These are phyloP conservation scores for Grigorovia transvaalensis DNA, from an alignment of 805 yeast genomes.

Conservation along the genomic window DNA sequence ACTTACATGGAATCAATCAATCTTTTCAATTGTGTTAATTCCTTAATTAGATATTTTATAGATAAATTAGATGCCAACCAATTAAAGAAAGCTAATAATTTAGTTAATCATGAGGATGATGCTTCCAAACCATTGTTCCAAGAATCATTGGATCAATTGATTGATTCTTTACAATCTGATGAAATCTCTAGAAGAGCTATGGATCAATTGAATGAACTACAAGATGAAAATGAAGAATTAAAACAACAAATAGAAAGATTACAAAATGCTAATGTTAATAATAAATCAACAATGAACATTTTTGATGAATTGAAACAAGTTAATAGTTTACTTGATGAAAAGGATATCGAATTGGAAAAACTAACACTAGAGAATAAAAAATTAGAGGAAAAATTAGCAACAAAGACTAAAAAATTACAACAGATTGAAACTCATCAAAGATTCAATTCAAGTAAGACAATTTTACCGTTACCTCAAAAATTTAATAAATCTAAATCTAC, in stretches of 20 bases:
- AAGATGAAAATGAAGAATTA: constrained; percentile 37
- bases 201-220: constrained; percentile 43
- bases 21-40: constrained; percentile 35
- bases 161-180: constrained; percentile 70
- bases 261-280: constrained; percentile 23
- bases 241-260: background rate
- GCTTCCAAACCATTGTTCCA: constrained; percentile 52
- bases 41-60: constrained; percentile 54
- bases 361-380: constrained; percentile 47
- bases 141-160: constrained; percentile 62
- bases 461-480: constrained; percentile 12
- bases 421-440: constrained; percentile 13
- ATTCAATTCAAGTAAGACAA: constrained; percentile 1
- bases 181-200: constrained; percentile 73
- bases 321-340: constrained; percentile 44
- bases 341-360: constrained; percentile 49
- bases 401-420: constrained; percentile 15
- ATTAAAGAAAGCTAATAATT: constrained; percentile 14
- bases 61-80: constrained; percentile 39
- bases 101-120: constrained; percentile 16
- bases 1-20: constrained; percentile 38
- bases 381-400: constrained; percentile 38
- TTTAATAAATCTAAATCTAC: constrained; percentile 4
- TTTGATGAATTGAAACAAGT: constrained; percentile 54
- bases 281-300: constrained; percentile 51